Percentiles rank a stretch among this genome's conserved stretches.
Evolutionary conservation across 1,284 basidiomycete species (phyloP).

Genomic region (Pyrrhoderma noxium): DNA sequence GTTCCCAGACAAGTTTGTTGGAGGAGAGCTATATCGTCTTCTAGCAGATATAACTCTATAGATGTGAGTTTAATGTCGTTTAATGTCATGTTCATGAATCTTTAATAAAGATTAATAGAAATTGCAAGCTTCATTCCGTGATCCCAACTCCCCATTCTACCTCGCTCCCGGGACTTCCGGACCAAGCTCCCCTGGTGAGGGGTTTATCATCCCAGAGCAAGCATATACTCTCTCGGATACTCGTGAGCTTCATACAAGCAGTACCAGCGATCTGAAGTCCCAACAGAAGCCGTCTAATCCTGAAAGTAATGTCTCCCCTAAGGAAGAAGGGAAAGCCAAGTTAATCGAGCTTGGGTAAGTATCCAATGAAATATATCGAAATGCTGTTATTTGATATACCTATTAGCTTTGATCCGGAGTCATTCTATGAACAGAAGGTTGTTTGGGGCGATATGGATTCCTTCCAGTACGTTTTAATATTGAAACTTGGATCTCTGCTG

Average conservation of each 20-base stretch:
- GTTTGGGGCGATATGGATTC: constrained; percentile 73
- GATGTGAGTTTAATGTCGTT: constrained; percentile 1
- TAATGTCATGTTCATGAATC: not conserved
- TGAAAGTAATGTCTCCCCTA: constrained; percentile 3
- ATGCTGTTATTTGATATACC: not conserved
- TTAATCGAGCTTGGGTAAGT: constrained; percentile 39
- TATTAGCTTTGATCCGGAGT: constrained; percentile 38
- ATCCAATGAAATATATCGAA: not conserved
- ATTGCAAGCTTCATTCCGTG: constrained; percentile 54
- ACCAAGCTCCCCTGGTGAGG: constrained; percentile 48
- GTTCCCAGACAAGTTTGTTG: not conserved
- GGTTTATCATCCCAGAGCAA: constrained; percentile 17
- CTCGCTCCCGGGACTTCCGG: constrained; percentile 52
- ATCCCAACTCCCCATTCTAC: constrained; percentile 59
- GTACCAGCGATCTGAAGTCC: not conserved
- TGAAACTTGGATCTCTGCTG: not conserved
- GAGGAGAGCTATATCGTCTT: not conserved
- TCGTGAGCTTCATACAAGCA: constrained; percentile 7
- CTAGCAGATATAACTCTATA: constrained; percentile 2
- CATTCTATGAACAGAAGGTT: constrained; percentile 65
- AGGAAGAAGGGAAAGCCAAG: constrained; percentile 36
- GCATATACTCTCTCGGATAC: constrained; percentile 7
- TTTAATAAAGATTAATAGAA: constrained; percentile 21
- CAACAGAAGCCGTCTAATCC: not conserved
- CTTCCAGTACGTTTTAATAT: constrained; percentile 47